Percentiles rank a stretch among this genome's conserved stretches.
phyloP scores from a whole-genome alignment of 1,284 basidiomycete species.

The Spongispora temasekensis region DNA sequence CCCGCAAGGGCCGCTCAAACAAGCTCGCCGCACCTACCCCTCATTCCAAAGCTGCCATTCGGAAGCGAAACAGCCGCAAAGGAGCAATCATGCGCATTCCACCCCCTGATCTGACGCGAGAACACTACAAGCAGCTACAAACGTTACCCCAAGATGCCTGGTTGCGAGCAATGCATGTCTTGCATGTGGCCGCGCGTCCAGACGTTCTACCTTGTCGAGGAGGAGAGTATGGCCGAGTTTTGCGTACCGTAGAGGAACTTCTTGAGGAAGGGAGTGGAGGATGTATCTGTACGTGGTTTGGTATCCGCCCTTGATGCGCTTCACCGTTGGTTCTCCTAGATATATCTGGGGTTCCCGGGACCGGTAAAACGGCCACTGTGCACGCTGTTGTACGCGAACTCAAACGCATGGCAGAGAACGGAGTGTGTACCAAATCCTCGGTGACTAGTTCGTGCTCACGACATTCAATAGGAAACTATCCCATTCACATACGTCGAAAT shows the following conservation, averaged over 20 bases:
- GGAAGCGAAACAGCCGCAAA: constrained; percentile 39
- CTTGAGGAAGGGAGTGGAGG: constrained; percentile 93
- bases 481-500: constrained; percentile 98
- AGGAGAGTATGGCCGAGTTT: constrained; percentile 80
- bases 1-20: constrained; percentile 31
- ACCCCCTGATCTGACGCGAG: constrained; percentile 37
- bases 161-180: constrained; percentile 80
- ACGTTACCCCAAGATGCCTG: constrained; percentile 74
- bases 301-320: constrained; percentile 1
- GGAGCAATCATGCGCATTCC: constrained; percentile 39
- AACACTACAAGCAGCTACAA: constrained; percentile 40
- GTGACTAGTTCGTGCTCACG: not conserved
- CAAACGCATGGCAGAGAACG: constrained; percentile 81
- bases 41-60: constrained; percentile 63
- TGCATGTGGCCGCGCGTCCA: constrained; percentile 94
- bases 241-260: constrained; percentile 81
- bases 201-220: constrained; percentile 90
- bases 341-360: constrained; percentile 97
- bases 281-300: constrained; percentile 79
- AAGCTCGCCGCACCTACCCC: constrained; percentile 60
- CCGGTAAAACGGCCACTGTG: constrained; percentile 98
- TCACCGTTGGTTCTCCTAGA: constrained; percentile 49
- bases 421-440: constrained; percentile 46
- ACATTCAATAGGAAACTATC: constrained; percentile 69
- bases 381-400: constrained; percentile 89